Conservation (phyloP, 1,139 yeast species). For the Saccharomycopsis hybrid region DNA sequence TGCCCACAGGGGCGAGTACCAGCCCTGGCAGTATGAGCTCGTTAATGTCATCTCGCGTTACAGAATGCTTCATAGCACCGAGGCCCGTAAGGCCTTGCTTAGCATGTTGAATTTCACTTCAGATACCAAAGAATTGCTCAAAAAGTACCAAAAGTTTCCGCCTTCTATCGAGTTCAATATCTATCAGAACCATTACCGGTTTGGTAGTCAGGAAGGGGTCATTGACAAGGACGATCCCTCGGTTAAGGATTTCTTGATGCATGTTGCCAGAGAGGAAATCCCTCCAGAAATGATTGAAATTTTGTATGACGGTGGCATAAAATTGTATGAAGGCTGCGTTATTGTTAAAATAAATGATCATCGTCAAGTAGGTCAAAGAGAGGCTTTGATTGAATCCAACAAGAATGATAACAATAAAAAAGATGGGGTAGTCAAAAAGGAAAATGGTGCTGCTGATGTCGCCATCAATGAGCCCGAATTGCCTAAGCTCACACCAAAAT, state of each 20-base stretch:
- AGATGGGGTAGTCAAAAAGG: conserved; percentile 6
- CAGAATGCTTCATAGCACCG: not conserved
- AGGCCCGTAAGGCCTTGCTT: conserved; percentile 11
- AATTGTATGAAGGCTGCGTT: conserved; percentile 83
- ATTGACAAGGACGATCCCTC: conserved; percentile 79
- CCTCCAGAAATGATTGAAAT: conserved; percentile 90
- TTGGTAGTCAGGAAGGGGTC: conserved; percentile 56
- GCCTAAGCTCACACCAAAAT: conserved; percentile 35
- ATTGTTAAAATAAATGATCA: conserved; percentile 83
- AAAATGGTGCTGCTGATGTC: conserved; percentile 1
- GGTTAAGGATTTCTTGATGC: conserved; percentile 70
- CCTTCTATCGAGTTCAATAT: conserved; percentile 86
- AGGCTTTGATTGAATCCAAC: not conserved
- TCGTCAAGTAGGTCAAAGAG: conserved; percentile 30
- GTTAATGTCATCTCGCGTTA: conserved; percentile 8
- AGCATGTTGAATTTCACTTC: conserved; percentile 58
- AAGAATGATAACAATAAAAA: not conserved
- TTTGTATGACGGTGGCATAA: conserved; percentile 75
- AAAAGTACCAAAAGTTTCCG: conserved; percentile 70
- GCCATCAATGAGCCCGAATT: not conserved
- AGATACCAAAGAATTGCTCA: conserved; percentile 66
- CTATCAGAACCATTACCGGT: conserved; percentile 78
- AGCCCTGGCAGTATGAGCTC: conserved; percentile 19
- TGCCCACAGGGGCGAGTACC: conserved; percentile 32
- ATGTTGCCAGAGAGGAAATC: conserved; percentile 72